phyloP scores from a whole-genome alignment of 352 stramenopile species.

The Phytophthora pseudosyringae region DNA sequence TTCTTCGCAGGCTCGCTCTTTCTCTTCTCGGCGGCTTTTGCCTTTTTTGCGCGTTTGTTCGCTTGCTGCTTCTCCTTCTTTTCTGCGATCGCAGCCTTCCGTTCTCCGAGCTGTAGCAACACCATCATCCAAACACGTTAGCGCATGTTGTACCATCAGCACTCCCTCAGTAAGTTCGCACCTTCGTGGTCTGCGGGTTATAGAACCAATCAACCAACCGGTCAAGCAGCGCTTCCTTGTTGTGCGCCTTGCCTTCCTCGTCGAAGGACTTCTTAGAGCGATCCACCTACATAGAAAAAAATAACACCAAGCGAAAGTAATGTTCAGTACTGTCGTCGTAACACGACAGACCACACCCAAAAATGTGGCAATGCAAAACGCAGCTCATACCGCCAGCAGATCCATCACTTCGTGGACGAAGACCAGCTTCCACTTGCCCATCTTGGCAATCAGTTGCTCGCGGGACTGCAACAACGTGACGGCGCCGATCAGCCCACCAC shows the following conservation, averaged over 20 bases:
- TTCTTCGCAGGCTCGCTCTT: constrained; percentile 41
- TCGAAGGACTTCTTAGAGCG: constrained; percentile 88
- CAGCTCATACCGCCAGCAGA: constrained; percentile 60
- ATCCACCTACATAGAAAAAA: constrained; percentile 57
- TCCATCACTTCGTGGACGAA: constrained; percentile 85
- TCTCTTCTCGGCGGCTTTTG: constrained; percentile 26
- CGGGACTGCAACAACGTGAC: constrained; percentile 44
- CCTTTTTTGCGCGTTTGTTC: constrained; percentile 55
- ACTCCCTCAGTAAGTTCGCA: constrained; percentile 13
- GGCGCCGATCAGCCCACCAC: not conserved
- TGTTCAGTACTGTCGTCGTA: not conserved
- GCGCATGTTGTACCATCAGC: not conserved
- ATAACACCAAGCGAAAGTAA: not conserved
- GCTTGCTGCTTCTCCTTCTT: constrained; percentile 47
- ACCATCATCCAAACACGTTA: constrained; percentile 10
- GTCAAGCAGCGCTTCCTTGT: constrained; percentile 72
- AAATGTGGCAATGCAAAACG: not conserved
- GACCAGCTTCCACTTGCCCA: constrained; percentile 68
- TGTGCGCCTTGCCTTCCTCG: constrained; percentile 54
- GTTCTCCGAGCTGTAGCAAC: constrained; percentile 34
- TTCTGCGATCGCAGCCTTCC: constrained; percentile 37
- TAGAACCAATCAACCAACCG: constrained; percentile 82
- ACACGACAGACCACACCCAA: constrained; percentile 2
- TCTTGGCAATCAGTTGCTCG: constrained; percentile 65
- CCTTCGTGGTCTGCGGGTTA: constrained; percentile 64